These are phyloP conservation scores for Buxus sempervirens DNA, from an alignment of 164 flowering plant genomes.

Conservation along the genomic window DNA sequence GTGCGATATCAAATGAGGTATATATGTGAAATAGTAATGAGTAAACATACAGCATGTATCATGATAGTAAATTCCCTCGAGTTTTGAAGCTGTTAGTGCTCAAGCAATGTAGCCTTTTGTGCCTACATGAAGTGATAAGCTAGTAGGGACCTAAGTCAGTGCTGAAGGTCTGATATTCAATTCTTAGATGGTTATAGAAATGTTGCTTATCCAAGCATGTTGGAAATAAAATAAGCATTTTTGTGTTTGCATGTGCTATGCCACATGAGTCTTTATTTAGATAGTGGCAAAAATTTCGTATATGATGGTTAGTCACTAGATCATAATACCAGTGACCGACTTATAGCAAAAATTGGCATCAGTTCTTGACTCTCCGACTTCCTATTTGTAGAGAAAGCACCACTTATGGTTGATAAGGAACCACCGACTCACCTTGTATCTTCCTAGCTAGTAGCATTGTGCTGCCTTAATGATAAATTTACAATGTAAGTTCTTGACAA, in stretches of 20 bases:
- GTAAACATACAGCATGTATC: no score
- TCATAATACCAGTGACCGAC: no score
- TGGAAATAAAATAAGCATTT: not conserved
- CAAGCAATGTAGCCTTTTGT: not conserved
- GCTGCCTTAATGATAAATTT: not conserved
- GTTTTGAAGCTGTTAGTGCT: not conserved
- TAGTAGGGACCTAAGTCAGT: not conserved
- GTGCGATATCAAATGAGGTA: no score
- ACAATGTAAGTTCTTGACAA: not conserved
- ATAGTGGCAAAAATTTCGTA: not conserved
- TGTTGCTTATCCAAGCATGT: not conserved
- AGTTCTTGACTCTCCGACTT: no score
- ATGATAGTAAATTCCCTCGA: no score
- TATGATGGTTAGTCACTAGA: not conserved
- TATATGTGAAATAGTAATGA: no score
- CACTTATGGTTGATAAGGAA: no score
- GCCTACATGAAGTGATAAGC: not conserved
- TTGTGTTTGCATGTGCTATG: not conserved
- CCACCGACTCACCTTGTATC: no score
- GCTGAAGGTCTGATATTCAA: not conserved
- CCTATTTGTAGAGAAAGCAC: no score
- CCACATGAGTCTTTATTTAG: not conserved
- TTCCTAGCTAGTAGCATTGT: no score
- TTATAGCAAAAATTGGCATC: no score
- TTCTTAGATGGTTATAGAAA: not conserved